These are phyloP conservation scores for Fusarium ramigenum DNA, from an alignment of 2,329 filamentous ascomycete genomes.

Conservation along the genomic window DNA sequence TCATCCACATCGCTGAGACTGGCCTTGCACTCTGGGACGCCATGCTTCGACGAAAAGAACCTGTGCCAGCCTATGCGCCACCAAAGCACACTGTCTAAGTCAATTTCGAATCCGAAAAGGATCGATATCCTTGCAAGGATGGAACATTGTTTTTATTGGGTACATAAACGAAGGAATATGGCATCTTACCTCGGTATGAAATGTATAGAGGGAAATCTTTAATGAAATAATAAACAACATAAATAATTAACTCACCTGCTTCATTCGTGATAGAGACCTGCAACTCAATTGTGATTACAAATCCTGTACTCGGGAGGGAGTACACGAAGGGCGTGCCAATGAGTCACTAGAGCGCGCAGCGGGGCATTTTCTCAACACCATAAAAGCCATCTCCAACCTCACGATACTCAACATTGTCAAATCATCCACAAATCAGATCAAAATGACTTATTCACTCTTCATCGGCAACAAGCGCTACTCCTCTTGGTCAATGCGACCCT, in stretches of 20 bases:
- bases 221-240: neutral
- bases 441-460: conserved; percentile 52
- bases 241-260: neutral
- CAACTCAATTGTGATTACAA: conserved; percentile 7
- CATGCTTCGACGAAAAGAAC: conserved; percentile 15
- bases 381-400: conserved; percentile 1
- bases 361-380: conserved; percentile 3
- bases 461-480: conserved; percentile 58
- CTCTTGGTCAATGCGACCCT: conserved; percentile 58
- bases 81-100: conserved; percentile 9
- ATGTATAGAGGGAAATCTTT: neutral
- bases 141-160: neutral
- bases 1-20: conserved; percentile 40
- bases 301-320: neutral
- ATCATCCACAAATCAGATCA: neutral
- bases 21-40: conserved; percentile 37
- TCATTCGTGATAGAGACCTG: neutral
- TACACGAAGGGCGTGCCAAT: conserved; percentile 11
- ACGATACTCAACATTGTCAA: neutral
- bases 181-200: neutral
- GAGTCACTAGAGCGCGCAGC: conserved; percentile 1
- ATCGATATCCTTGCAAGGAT: neutral
- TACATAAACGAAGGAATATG: neutral
- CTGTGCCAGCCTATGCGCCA: neutral
- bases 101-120: neutral